Conservation (phyloP, 495 filamentous ascomycete genomes). For the Hyaloscypha hepaticicola region DNA sequence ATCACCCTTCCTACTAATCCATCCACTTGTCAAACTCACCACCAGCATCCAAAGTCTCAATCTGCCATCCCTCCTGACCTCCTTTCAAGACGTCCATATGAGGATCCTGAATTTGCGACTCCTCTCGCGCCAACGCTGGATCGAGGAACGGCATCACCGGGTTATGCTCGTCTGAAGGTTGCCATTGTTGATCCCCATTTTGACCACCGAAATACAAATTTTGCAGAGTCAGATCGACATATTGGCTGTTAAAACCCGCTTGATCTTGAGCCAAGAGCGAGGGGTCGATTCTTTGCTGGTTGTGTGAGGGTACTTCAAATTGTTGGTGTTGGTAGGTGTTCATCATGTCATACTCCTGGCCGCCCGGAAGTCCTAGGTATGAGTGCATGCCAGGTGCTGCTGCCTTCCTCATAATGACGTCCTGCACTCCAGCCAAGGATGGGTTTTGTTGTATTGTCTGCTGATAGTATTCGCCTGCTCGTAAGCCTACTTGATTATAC, state of each 20-base stretch:
- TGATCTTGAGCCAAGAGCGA: conserved; percentile 21
- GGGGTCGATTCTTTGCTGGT: conserved; percentile 29
- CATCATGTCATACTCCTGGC: conserved; percentile 29
- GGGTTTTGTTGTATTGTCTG: conserved; percentile 47
- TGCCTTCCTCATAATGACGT: conserved; percentile 49
- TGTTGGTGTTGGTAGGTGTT: conserved; percentile 10
- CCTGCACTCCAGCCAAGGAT: conserved; percentile 43
- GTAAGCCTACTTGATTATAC: conserved; percentile 50
- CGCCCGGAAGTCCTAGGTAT: conserved; percentile 25
- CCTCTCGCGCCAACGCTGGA: conserved; percentile 16
- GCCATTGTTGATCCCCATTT: conserved; percentile 19
- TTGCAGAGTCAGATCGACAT: conserved; percentile 7
- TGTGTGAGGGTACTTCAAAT: conserved; percentile 8
- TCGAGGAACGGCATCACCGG: conserved; percentile 19
- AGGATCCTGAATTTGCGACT: conserved; percentile 24
- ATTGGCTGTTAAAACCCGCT: conserved; percentile 7
- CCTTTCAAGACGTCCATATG: conserved; percentile 39
- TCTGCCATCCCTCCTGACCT: conserved; percentile 35
- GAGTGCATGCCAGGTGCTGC: conserved; percentile 36
- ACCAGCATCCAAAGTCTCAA: conserved; percentile 33
- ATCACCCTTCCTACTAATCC: conserved; percentile 11
- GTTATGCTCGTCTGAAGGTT: conserved; percentile 15
- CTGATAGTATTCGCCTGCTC: conserved; percentile 61
- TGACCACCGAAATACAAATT: conserved; percentile 18
- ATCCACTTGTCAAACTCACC: conserved; percentile 34